Evolutionary conservation across 23 red algal genomes (phyloP), one percentile per base, ranked within the genome.

Genomic region (Gracilaria gracilis): DNA sequence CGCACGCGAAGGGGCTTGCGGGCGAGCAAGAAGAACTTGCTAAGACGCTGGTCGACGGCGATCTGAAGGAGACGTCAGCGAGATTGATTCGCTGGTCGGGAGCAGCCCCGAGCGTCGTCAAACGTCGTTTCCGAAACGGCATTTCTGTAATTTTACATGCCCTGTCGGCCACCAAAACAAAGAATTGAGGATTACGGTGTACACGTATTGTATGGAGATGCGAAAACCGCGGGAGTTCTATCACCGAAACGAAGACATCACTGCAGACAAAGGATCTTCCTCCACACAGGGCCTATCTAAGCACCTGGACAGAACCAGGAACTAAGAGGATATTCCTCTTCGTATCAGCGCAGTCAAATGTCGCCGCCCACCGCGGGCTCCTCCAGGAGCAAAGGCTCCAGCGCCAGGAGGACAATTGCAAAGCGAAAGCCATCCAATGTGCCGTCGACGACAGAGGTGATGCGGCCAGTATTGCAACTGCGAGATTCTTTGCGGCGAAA

Each of bases 401-500:
- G 14, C 6, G 40, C 23, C 2, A 46, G 72, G 23, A 50, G 20
- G 28, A 28, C 20, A 4, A 77, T 77, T 20, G 9, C 72, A 8
- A 77, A 77, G 46, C 5, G 72, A 28, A 77, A 77, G 34, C 20
- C 84, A 6, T 58, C 37, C 25, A 58, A 50, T 57, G 58, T 50
- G 44, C 42, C 39, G 15, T 31, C 55, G 29, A 74, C 57, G 12
- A 14, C 24, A 12, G 73, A 90, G 16, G 87, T 90, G 25, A 90
- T 90, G 87, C 54, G 57, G 17, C 87, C 87, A 5, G 57, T 90
- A 14, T 57, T 66, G 44, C 70, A 79, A 6, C 71, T 90, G 11
- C 87, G 87, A 33, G 54, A 61, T 29, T 39, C 38, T 4, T 81
- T 90, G 87, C 51, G 49, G 9, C 36, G 24, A 20, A 58, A 61